Conservation (phyloP, 768 basidiomycete species). For the Termitomyces sp. region DNA sequence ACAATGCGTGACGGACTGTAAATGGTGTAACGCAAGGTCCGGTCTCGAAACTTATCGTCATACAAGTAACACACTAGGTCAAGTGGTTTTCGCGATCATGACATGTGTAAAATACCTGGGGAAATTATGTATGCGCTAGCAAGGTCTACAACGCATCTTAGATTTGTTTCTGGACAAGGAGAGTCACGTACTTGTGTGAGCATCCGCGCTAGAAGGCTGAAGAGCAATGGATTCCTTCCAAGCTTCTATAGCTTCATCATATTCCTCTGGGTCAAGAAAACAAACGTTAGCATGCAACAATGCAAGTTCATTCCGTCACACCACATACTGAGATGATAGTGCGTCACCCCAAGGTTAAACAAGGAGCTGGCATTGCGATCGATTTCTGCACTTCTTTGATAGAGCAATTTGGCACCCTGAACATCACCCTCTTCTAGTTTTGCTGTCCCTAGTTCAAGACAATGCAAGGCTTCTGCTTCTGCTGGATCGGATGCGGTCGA, state of each 20-base stretch:
- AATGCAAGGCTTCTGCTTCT: slow-evolving; percentile 70
- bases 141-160: slow-evolving; percentile 47
- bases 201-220: slow-evolving; percentile 79
- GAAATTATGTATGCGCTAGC: slow-evolving; percentile 89
- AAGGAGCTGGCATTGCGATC: slow-evolving; percentile 75
- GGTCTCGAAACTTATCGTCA: slow-evolving; percentile 56
- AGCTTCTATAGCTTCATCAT: slow-evolving; percentile 75
- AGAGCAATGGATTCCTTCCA: slow-evolving; percentile 84
- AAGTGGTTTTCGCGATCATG: slow-evolving; percentile 1
- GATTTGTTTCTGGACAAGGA: slow-evolving; percentile 11
- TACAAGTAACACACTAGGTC: neutral
- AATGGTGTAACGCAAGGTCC: slow-evolving; percentile 82
- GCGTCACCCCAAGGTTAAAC: slow-evolving; percentile 86
- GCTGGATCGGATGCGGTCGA: slow-evolving; percentile 82
- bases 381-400: slow-evolving; percentile 75
- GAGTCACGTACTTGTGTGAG: slow-evolving; percentile 70
- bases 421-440: slow-evolving; percentile 87
- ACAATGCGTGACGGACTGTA: slow-evolving; percentile 46
- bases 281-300: slow-evolving; percentile 9
- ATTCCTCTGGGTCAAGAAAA: slow-evolving; percentile 56
- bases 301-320: slow-evolving; percentile 3
- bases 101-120: slow-evolving; percentile 24
- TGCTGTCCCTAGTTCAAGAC: slow-evolving; percentile 77
- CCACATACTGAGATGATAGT: slow-evolving; percentile 79
- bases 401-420: slow-evolving; percentile 68